These are phyloP conservation scores for Pseudoturritis turrita DNA, from an alignment of 345 rosid species.

Conservation along the genomic window DNA sequence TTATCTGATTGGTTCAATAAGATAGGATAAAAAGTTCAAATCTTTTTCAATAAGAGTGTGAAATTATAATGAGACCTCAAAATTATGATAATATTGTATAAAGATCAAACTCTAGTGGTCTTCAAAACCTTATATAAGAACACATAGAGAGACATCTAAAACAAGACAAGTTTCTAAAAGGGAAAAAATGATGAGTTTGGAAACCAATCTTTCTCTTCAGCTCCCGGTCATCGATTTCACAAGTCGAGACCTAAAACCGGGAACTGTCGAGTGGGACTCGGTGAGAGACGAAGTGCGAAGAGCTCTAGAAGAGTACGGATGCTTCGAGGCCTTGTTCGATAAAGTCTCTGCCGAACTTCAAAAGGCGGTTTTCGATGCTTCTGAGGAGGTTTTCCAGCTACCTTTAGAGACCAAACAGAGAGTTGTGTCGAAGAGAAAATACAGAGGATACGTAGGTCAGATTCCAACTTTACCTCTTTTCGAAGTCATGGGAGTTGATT, in stretches of 20 bases:
- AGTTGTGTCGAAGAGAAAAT: constrained; percentile 10
- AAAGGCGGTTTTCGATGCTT: constrained; percentile 6
- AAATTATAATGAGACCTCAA: background rate
- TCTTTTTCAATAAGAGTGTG: too few species aligned
- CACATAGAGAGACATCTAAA: constrained; percentile 11
- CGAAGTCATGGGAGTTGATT: constrained; percentile 13
- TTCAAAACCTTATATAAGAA: constrained; percentile 10
- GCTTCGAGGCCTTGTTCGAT: constrained; percentile 30
- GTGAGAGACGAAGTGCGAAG: constrained; percentile 18
- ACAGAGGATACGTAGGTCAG: constrained; percentile 25
- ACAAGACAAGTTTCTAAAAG: background rate
- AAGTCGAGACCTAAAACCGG: constrained; percentile 9
- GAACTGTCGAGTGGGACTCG: constrained; percentile 19
- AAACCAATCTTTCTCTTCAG: constrained; percentile 15
- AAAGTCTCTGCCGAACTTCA: constrained; percentile 11
- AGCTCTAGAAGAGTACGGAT: constrained; percentile 26
- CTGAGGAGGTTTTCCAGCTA: constrained; percentile 7
- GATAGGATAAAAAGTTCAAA: too few species aligned
- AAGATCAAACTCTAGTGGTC: background rate
- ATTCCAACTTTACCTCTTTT: constrained; percentile 14
- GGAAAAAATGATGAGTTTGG: constrained; percentile 1
- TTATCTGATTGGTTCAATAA: too few species aligned
- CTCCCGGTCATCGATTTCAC: constrained; percentile 30
- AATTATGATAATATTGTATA: background rate
- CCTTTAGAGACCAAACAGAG: constrained; percentile 24